phyloP scores from a whole-genome alignment of 805 yeast genomes.

The Cyberlindnera euphorbiae region DNA sequence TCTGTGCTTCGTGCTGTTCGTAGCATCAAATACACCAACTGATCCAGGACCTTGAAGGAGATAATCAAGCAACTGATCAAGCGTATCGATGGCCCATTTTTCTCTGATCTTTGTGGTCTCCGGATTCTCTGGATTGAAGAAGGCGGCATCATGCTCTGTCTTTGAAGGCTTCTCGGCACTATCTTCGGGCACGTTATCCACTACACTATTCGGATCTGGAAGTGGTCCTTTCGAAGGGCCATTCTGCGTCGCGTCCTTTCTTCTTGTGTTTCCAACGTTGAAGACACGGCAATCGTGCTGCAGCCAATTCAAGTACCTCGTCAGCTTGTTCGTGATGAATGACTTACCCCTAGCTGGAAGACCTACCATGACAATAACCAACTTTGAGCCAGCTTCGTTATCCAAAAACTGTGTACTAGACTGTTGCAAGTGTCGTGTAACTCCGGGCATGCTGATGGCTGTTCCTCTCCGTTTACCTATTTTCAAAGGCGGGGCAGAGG shows the following conservation, averaged over 20 bases:
- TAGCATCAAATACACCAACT: conserved; percentile 89
- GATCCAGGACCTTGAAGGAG: conserved; percentile 77
- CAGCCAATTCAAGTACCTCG: conserved; percentile 88
- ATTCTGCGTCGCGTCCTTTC: conserved; percentile 55
- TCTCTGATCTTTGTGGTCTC: conserved; percentile 67
- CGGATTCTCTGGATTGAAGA: conserved; percentile 77
- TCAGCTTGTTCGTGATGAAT: conserved; percentile 85
- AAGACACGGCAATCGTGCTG: conserved; percentile 88
- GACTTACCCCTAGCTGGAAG: conserved; percentile 94
- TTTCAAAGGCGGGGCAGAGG: conserved; percentile 20
- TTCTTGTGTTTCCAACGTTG: conserved; percentile 92
- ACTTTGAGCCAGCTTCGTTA: conserved; percentile 70
- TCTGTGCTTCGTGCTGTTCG: conserved; percentile 68
- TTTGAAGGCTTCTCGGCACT: too few species aligned
- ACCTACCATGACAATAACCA: conserved; percentile 96
- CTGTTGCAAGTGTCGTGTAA: conserved; percentile 60
- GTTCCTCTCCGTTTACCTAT: conserved; percentile 57
- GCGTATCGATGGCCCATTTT: conserved; percentile 94
- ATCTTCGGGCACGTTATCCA: too few species aligned
- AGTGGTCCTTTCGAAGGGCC: conserved; percentile 71
- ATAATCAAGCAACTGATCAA: conserved; percentile 78
- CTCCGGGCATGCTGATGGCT: conserved; percentile 88
- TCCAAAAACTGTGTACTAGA: conserved; percentile 34
- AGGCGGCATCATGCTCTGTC: conserved; percentile 66
- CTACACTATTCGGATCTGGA: conserved; percentile 33